phyloP scores from a whole-genome alignment of 1,139 yeast species.

The Casaregolazyma lundiana region DNA sequence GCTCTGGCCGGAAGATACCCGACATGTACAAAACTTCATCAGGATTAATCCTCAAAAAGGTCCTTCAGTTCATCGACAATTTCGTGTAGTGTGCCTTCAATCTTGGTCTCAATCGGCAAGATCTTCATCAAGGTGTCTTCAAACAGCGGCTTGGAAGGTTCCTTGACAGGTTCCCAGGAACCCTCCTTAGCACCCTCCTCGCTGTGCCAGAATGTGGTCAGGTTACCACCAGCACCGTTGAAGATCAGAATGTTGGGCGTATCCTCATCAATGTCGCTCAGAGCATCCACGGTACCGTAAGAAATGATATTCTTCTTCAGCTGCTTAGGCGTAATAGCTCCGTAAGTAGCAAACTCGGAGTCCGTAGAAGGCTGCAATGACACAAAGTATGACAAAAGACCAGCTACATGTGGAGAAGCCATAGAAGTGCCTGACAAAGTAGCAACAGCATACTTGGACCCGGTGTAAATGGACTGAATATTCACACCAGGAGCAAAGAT shows the following conservation, averaged over 20 bases:
- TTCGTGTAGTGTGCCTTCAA: conserved; percentile 15
- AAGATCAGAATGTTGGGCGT: conserved; percentile 87
- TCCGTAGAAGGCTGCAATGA: conserved; percentile 85
- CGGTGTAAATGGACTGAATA: conserved; percentile 62
- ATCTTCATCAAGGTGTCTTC: conserved; percentile 19
- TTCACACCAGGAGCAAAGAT: conserved; percentile 58
- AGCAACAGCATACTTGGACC: conserved; percentile 78
- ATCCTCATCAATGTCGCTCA: conserved; percentile 69
- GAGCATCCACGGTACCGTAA: conserved; percentile 66
- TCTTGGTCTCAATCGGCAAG: conserved; percentile 24
- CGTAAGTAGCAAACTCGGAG: conserved; percentile 63
- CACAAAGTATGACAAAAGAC: conserved; percentile 76
- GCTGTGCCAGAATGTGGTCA: conserved; percentile 61
- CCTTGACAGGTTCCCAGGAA: conserved; percentile 11
- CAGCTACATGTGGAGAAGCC: conserved; percentile 98
- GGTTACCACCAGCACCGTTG: conserved; percentile 89
- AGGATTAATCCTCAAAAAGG: conserved; percentile 23
- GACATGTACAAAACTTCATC: conserved; percentile 20
- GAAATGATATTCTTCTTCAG: conserved; percentile 82
- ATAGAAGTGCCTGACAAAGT: conserved; percentile 95
- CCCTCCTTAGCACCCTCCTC: conserved; percentile 9
- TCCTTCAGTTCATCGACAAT: conserved; percentile 22
- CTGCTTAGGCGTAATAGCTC: conserved; percentile 70
- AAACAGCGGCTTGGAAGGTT: conserved; percentile 3
- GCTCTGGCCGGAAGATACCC: background rate